Conservation (phyloP, 2,329 filamentous ascomycete genomes). For the Phialophora expanda region DNA sequence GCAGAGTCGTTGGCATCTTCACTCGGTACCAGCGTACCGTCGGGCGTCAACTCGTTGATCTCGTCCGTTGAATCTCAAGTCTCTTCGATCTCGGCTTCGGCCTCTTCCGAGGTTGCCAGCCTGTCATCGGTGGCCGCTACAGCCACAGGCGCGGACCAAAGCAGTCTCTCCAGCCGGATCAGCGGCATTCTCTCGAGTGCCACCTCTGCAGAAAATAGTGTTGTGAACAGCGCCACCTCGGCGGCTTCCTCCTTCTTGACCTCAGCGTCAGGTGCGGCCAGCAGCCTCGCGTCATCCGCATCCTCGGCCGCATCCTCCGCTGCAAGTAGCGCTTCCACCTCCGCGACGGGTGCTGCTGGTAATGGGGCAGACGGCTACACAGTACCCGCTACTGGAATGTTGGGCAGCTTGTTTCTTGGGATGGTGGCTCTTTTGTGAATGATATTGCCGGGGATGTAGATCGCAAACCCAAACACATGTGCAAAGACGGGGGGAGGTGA, state of each 20-base stretch:
- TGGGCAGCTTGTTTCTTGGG: conserved; percentile 31
- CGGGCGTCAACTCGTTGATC: conserved; percentile 20
- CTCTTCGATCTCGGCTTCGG: conserved; percentile 22
- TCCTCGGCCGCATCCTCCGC: not conserved
- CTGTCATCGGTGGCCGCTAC: conserved; percentile 30
- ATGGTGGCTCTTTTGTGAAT: conserved; percentile 30
- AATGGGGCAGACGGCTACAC: conserved; percentile 26
- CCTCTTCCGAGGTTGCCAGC: conserved; percentile 25
- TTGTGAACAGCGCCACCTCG: conserved; percentile 20
- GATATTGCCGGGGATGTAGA: not conserved
- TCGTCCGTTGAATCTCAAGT: conserved; percentile 23
- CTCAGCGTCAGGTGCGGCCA: conserved; percentile 22
- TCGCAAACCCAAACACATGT: not conserved
- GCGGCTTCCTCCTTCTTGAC: conserved; percentile 23
- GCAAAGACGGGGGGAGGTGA: not conserved
- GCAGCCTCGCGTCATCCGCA: conserved; percentile 17
- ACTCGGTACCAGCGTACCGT: conserved; percentile 18
- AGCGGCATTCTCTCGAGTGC: conserved; percentile 30
- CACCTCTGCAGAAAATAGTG: conserved; percentile 20
- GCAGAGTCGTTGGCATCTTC: conserved; percentile 30
- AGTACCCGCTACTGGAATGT: conserved; percentile 27
- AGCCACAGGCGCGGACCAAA: conserved; percentile 21
- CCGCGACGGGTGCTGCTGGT: conserved; percentile 19
- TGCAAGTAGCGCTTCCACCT: conserved; percentile 19
- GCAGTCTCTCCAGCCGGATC: conserved; percentile 32